Base-by-base conservation (phyloP, 306 rosid genomes). In the Bauhinia variegata region DNA sequence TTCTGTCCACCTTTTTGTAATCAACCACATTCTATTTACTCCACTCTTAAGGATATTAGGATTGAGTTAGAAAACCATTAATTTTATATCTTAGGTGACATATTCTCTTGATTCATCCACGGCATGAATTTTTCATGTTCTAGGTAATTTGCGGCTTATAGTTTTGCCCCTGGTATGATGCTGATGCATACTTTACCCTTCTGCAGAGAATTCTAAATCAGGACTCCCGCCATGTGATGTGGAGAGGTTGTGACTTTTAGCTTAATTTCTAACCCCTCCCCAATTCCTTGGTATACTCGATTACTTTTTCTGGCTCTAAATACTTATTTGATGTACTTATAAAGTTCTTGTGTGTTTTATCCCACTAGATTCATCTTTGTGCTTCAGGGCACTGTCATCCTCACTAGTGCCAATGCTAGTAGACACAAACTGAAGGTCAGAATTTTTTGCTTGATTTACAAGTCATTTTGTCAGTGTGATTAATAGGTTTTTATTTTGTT, bases 351-450 rank as follows among this genome's bases (percentile, higher is more conserved):
- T 58, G 41, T 82, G 65, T 74, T 61, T 72, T 62, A 7, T 75
- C 65, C 56, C 37, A 12, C 67, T 73, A 93, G 99, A 78, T 86
- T 93, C 54, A 62, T 93, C 78, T 93, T 93, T 86, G 96, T 93
- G 75, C 82, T 93, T 68, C 83, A 86, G 56, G 99, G 99, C 73
- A 74, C 75, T 54, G 77, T 88, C 69, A 79, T 70, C 14, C 83
- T 93, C 57, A 66, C 79, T 18, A 58, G 71, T 72, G 74, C 65
- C 46, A 62, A 87, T 65, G 82, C 80, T 18, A 30, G 7, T 53
- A 68, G 68, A 60, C 75, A 80, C 63, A 47, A 62, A 76, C 75
- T 93, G 71, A 74, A 55, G 86, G 99, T 93, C 60, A 72, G 75
- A 56, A 61, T 39, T 48, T 62, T 34, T 48, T 32, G 11, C 67